These are phyloP conservation scores for Phytophthora fragariae DNA, from an alignment of 352 stramenopile species.

Conservation along the genomic window DNA sequence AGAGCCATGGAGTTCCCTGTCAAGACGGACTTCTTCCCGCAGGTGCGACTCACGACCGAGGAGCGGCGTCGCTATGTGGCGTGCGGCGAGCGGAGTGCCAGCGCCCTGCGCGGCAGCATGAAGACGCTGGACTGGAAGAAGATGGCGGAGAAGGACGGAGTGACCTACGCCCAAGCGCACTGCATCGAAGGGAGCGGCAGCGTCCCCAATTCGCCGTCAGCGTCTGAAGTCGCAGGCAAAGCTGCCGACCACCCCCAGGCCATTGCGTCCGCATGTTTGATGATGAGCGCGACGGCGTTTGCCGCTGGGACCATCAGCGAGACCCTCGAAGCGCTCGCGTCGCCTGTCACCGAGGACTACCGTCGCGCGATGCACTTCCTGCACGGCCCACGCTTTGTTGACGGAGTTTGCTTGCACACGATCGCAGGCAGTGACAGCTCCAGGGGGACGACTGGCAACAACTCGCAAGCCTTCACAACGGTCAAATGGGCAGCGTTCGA, in stretches of 20 bases:
- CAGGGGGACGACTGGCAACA: constrained; percentile 13
- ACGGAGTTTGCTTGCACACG: constrained; percentile 66
- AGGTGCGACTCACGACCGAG: constrained; percentile 53
- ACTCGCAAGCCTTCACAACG: constrained; percentile 61
- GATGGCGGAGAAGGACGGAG: constrained; percentile 58
- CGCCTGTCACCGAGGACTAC: constrained; percentile 73
- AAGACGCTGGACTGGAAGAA: constrained; percentile 69
- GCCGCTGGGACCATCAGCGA: constrained; percentile 68
- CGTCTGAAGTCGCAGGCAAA: constrained; percentile 8
- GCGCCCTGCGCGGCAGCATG: constrained; percentile 51
- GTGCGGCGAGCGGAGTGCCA: constrained; percentile 52
- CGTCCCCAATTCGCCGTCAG: constrained; percentile 11
- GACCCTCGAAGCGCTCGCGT: constrained; percentile 69
- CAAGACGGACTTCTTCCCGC: constrained; percentile 76
- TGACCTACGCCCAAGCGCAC: constrained; percentile 71
- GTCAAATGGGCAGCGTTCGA: constrained; percentile 85
- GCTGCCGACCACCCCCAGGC: constrained; percentile 10
- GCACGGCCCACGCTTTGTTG: constrained; percentile 63
- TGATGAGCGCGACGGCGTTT: constrained; percentile 68
- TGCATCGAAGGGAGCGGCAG: constrained; percentile 50
- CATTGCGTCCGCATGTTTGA: constrained; percentile 51
- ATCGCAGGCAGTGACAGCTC: constrained; percentile 33
- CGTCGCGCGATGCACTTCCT: constrained; percentile 72
- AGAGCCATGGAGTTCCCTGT: constrained; percentile 72
- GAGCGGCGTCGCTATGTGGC: constrained; percentile 57